Evolutionary conservation across 371 early-diverging fungal genomes (phyloP).

Genomic region (Entomophthora muscae): DNA sequence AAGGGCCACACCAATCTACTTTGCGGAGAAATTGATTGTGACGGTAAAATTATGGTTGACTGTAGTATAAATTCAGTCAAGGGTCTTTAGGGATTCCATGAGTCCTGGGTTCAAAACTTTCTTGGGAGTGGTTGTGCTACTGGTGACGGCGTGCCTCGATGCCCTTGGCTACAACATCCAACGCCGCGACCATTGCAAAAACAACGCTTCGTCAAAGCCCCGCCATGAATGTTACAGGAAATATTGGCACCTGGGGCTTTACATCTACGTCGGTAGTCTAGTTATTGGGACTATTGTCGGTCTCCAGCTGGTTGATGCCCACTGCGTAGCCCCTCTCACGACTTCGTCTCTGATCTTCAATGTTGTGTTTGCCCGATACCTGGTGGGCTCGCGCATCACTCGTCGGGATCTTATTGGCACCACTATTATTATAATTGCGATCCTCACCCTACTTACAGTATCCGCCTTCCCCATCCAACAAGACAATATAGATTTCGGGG

Average conservation of each 20-base stretch:
- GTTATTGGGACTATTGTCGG: constrained; percentile 44
- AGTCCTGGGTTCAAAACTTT: constrained; percentile 10
- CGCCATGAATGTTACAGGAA: constrained; percentile 41
- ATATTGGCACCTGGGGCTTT: constrained; percentile 46
- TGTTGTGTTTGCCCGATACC: constrained; percentile 43
- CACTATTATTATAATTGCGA: constrained; percentile 37
- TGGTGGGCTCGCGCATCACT: constrained; percentile 44
- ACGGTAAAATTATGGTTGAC: no score
- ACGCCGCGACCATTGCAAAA: constrained; percentile 45
- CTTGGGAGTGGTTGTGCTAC: constrained; percentile 39
- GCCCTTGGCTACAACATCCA: constrained; percentile 45
- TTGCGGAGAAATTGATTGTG: no score
- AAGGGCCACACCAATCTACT: no score
- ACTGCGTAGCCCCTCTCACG: constrained; percentile 52
- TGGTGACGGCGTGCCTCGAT: constrained; percentile 40
- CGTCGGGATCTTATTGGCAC: constrained; percentile 43
- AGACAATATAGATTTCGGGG: constrained; percentile 21
- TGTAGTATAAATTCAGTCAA: no score
- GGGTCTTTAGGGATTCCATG: no score
- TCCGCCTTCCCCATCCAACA: constrained; percentile 14
- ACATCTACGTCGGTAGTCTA: constrained; percentile 40
- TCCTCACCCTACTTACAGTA: constrained; percentile 45
- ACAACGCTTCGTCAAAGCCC: constrained; percentile 23
- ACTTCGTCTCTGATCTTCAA: constrained; percentile 49
- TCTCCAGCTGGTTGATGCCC: constrained; percentile 34